Base-by-base conservation (phyloP, 805 yeast genomes). In the Maudiozyma pseudohumilis region DNA sequence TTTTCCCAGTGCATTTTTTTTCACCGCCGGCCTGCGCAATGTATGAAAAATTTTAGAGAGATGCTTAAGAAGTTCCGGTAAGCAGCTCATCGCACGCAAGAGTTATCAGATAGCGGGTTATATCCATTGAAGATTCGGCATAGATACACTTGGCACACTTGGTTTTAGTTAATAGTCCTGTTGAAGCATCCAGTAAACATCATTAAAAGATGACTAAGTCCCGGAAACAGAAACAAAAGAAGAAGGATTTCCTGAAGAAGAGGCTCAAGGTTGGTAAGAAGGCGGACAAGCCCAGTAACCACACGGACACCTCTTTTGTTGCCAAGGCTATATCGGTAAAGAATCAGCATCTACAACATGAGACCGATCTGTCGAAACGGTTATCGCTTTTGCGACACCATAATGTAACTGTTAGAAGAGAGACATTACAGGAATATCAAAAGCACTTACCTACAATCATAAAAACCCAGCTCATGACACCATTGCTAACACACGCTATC, bases 211-310 rank as follows among this genome's bases (percentile, higher is more conserved):
- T 63, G 56, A 53, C 58, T 8, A 64, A 61, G 45, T 40, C 55
- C 3, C 50, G 53, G 34, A 64, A 63, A 49, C 63, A 60, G 44
- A 64, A 62, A 37, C 57, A 59, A 32, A 64, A 61, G 48, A 60
- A 56, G 42, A 45, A 72, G 59, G 77, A 73, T 56, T 47, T 75
- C 76, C 32, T 74, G 59, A 49, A 70, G 66, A 57, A 80, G 41
- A 89, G 85, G 65, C 71, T 92, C 36, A 80, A 72, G 52, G 96
- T 92, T 24, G 98, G 98, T 40, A 92, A 92, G 59, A 66, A 80
- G 2, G 74, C 75, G 15, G 75, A 77, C 5, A 75, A 74, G 44
- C 76, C 87, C 5, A 73, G 76, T 15, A 85, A 86, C 54, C 74
- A 70, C 40, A 92, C 98, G 4, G 89, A 82, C 47, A 85, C 95